Base-by-base conservation (phyloP, 495 filamentous ascomycete genomes). In the Hyaloscypha hepaticicola region DNA sequence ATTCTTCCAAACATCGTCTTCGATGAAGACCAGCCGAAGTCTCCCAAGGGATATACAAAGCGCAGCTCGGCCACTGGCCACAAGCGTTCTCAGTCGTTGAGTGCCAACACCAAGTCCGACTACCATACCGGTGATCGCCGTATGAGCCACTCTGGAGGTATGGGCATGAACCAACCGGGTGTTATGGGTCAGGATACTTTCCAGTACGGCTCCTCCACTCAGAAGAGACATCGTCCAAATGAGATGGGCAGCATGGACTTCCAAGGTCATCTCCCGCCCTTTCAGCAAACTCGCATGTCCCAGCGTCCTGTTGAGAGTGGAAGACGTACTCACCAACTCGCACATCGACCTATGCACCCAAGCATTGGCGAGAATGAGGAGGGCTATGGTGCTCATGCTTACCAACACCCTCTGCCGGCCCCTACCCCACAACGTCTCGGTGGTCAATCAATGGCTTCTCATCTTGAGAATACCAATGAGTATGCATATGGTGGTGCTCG, bases 1-100 rank as follows among this genome's bases (percentile, higher is more conserved):
- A 82, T 91, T 29, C 73, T 91, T 22, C 88, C 88, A 5, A 78
- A 77, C 26, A 85, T 87, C 60, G 45, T 60, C 29, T 64, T 64
- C 34, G 58, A 65, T 41, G 11, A 62, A 5, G 66, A 70, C 11
- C 58, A 69, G 49, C 53, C 61, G 9, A 65, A 62, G 28, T 60
- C 65, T 14, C 63, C 66, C 0, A 72, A 68, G 57, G 67, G 64
- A 24, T 65, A 67, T 24, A 41, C 63, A 25, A 77, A 72, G 70
- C 59, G 61, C 45, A 8, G 49, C 53, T 34, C 24, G 56, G 58
- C 21, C 55, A 55, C 49, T 31, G 60, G 51, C 21, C 79, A 80
- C 60, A 75, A 72, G 61, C 73, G 78, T 31, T 74, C 78, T 6
- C 76, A 77, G 66, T 79, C 78, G 0, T 67, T 79, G 25, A 73